Conservation (phyloP, 805 yeast genomes). For the Kuraishia piskuri region DNA sequence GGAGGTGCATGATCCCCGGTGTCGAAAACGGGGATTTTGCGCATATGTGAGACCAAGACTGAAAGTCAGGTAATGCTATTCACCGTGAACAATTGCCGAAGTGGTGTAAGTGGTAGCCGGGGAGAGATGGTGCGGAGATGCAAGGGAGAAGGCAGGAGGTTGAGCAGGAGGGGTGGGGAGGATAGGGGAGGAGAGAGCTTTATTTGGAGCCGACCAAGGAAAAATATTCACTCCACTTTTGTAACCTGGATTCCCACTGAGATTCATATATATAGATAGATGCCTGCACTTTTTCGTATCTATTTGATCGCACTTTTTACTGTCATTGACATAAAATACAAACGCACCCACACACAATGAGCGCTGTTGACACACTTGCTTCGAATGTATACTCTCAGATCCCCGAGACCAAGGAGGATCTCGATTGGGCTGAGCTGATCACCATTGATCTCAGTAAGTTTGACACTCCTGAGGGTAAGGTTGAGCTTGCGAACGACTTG, state of each 20-base stretch:
- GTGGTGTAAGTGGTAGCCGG: not conserved
- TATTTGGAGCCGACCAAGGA: not conserved
- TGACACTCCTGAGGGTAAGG: conserved; percentile 20
- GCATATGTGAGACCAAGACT: not conserved
- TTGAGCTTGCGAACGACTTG: conserved; percentile 19
- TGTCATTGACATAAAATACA: not conserved
- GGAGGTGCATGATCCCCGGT: not conserved
- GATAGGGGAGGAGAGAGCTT: too few species aligned
- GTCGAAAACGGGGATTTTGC: not conserved
- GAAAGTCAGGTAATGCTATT: not conserved
- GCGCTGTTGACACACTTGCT: not conserved
- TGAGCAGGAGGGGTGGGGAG: too few species aligned
- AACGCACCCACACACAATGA: not conserved
- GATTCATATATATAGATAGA: not conserved
- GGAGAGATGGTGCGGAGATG: not conserved
- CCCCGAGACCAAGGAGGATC: conserved; percentile 16
- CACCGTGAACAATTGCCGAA: not conserved
- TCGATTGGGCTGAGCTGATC: conserved; percentile 26
- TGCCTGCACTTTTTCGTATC: not conserved
- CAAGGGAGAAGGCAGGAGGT: too few species aligned
- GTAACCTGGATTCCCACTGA: not conserved
- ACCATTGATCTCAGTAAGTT: conserved; percentile 20
- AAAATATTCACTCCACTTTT: not conserved
- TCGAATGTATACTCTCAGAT: not conserved
- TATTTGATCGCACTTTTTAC: not conserved